Base-by-base conservation (phyloP, 2,329 filamentous ascomycete species). In the Aspergillus sp. region DNA sequence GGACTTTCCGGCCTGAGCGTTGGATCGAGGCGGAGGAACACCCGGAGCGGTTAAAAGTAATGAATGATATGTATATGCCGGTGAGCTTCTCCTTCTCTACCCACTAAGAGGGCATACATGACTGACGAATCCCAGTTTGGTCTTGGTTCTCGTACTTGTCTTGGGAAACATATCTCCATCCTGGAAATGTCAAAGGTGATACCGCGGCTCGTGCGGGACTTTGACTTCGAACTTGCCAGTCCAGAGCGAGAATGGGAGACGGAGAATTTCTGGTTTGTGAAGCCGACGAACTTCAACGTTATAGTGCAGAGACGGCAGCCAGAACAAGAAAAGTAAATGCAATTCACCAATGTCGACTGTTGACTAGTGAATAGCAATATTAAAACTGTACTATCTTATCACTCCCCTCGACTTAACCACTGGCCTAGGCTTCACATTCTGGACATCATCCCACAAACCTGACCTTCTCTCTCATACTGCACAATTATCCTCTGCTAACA, bases 1-100 rank as follows among this genome's bases (percentile, higher is more conserved):
- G 63, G 5, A 41, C 54, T 0, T 79, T 74, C 52, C 58, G 64
- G 7, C 76, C 76, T 0, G 71, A 73, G 46, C 57, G 72, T n/a
- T 74, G 71, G 72, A 51, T 73, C 3, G 67, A 71, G 47, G 55
- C 58, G 8, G 65, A 67, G 34, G 48, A 38, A 10, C 51, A 61
- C 28, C 59, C 59, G 3, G 60, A 60, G 10, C 56, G 45, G 27
- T 44, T 66, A 45, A 65, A 59, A 48, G 46, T 50, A 3, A 65
- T 67, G 65, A 65, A 67, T 34, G 58, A 65, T 44, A 59, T 61
- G 56, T 69, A 66, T 45, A 66, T 72, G 58, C 66, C 67, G 19
- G 66, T 69, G 51, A 54, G 66, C 59, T 27, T 34, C 29, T 8
- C 6, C 29, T 30, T 29, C 19, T 33, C 19, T 33, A 34, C 10